Percentiles rank a stretch among this genome's conserved stretches.
phyloP scores from a whole-genome alignment of 2,329 filamentous ascomycete species.

The Scedosporium dehoogii region DNA sequence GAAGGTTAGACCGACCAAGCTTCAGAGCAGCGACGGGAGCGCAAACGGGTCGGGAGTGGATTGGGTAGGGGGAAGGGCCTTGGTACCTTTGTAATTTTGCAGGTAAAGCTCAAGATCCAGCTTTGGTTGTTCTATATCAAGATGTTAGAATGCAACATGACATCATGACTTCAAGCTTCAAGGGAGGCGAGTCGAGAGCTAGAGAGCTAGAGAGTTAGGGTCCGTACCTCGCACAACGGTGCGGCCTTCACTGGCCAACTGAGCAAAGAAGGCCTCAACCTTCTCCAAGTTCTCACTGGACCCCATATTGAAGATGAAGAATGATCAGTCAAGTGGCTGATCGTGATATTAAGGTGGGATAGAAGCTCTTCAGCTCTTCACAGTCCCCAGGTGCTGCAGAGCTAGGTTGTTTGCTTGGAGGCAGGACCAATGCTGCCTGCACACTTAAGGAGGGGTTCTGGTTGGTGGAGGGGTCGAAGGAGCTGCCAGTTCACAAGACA shows the following conservation, averaged over 20 bases:
- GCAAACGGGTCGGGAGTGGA: not conserved
- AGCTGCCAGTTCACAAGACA: not conserved
- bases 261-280: conserved; percentile 29
- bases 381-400: too few species aligned
- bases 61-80: not conserved
- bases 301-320: not conserved
- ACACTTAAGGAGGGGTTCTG: not conserved
- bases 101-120: conserved; percentile 89
- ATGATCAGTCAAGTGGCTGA: not conserved
- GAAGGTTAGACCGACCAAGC: not conserved
- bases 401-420: not conserved
- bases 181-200: too few species aligned
- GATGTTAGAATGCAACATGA: not conserved
- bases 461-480: not conserved
- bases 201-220: not conserved
- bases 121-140: conserved; percentile 59
- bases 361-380: too few species aligned
- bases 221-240: conserved; percentile 36
- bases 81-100: conserved; percentile 71
- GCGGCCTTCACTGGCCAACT: conserved; percentile 34
- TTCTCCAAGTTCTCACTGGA: not conserved
- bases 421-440: not conserved
- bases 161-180: not conserved
- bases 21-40: not conserved
- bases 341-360: not conserved